Percentiles rank a stretch among this genome's conserved stretches.
Conservation (phyloP, 225 moss, liverwort and hornwort species). For the Lunularia cruciata region DNA sequence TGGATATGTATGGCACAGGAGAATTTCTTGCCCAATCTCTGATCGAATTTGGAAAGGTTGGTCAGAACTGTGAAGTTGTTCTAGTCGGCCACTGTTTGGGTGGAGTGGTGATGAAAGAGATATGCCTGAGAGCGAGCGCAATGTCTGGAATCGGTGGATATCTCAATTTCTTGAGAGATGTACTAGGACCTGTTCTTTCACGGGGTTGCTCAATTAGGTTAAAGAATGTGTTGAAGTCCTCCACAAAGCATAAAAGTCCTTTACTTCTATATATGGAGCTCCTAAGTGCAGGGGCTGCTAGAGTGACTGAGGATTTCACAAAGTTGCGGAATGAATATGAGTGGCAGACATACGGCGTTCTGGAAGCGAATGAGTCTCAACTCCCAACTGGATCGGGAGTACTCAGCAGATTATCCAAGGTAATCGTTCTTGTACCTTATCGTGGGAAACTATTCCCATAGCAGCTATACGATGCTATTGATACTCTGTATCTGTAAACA, state of each 20-base stretch:
- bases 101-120: no score
- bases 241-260: neutral
- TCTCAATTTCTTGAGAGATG: neutral
- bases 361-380: neutral
- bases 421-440: no score
- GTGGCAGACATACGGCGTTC: neutral
- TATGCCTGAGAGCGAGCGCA: neutral
- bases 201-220: no score
- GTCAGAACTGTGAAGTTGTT: neutral
- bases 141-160: neutral
- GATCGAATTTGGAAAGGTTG: neutral
- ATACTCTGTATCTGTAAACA: no score
- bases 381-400: no score
- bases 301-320: neutral
- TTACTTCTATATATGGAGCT: neutral
- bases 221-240: neutral
- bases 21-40: neutral
- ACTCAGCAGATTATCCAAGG: no score
- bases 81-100: no score
- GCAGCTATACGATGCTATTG: no score
- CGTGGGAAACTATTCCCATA: no score
- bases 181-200: no score
- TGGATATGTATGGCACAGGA: neutral
- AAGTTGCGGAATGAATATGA: neutral
- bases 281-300: neutral